A percentile compares a stretch with the other conserved stretches of the same genome.
phyloP scores from a whole-genome alignment of 192 early-diverging fungal species.

The Gaertneriomyces semiglobifer region DNA sequence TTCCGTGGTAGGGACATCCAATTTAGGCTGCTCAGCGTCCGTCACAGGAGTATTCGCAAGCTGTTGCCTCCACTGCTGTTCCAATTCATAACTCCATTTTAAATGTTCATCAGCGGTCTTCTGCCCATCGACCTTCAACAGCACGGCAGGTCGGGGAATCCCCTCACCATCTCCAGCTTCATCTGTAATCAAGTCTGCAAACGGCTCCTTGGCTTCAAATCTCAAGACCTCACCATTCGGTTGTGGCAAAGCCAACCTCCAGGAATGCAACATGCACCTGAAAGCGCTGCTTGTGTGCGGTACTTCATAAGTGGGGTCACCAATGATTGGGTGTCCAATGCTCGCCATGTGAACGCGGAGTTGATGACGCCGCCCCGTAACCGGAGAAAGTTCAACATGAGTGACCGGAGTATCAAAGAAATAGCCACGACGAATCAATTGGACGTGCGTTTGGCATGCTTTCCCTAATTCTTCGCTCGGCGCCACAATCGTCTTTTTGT shows the following conservation, averaged over 20 bases:
- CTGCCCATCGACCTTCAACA: constrained; percentile 1
- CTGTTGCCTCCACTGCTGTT: constrained; percentile 9
- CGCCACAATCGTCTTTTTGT: constrained; percentile 13
- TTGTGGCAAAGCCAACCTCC: constrained; percentile 31
- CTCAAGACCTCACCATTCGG: background rate
- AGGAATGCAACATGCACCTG: constrained; percentile 40
- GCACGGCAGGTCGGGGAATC: constrained; percentile 2
- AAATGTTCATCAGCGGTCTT: constrained; percentile 19
- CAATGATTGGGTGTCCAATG: constrained; percentile 39
- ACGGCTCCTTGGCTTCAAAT: constrained; percentile 28
- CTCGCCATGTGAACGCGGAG: constrained; percentile 37
- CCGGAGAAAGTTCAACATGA: constrained; percentile 24
- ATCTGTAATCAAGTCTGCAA: constrained; percentile 12
- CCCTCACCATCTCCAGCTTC: constrained; percentile 2
- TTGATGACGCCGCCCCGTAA: constrained; percentile 37
- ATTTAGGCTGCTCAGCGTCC: background rate
- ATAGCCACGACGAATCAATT: constrained; percentile 29
- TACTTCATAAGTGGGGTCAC: constrained; percentile 35
- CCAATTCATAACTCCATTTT: constrained; percentile 10
- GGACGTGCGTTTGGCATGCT: constrained; percentile 31
- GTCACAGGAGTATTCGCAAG: constrained; percentile 2
- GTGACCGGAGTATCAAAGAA: constrained; percentile 30
- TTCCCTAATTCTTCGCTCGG: constrained; percentile 22
- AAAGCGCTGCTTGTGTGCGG: constrained; percentile 29
- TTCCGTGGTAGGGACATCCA: background rate